Percentiles rank a stretch among this genome's conserved stretches.
phyloP scores from a whole-genome alignment of 495 filamentous ascomycete genomes.

The Astrothelium subdiscretum region DNA sequence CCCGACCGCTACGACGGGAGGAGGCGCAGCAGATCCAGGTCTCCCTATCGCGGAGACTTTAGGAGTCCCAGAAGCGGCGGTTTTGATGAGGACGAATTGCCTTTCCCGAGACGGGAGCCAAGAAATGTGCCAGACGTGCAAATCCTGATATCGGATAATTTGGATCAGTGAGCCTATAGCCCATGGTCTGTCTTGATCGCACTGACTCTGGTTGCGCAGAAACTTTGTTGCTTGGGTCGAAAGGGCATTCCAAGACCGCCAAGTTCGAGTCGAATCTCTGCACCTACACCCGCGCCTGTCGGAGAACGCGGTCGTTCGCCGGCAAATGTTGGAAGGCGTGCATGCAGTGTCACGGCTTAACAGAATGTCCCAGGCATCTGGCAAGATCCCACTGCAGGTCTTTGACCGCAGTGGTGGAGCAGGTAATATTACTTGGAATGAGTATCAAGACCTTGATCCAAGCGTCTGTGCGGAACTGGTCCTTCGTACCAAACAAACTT shows the following conservation, averaged over 20 bases:
- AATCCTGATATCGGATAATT: conserved; percentile 66
- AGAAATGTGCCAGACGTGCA: conserved; percentile 85
- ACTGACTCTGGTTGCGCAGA: conserved; percentile 25
- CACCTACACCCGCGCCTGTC: conserved; percentile 66
- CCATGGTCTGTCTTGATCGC: background rate
- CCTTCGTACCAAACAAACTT: conserved; percentile 54
- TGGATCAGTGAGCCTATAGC: conserved; percentile 47
- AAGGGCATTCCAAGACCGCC: conserved; percentile 54
- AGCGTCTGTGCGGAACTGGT: conserved; percentile 68
- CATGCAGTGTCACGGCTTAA: conserved; percentile 70
- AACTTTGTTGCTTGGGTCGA: conserved; percentile 78
- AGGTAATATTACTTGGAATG: conserved; percentile 64
- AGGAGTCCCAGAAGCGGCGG: background rate
- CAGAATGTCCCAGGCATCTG: conserved; percentile 49
- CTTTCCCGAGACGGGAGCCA: conserved; percentile 61
- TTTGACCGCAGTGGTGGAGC: conserved; percentile 67
- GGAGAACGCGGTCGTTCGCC: conserved; percentile 62
- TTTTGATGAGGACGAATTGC: conserved; percentile 46
- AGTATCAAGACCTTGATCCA: conserved; percentile 74
- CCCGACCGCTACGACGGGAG: conserved; percentile 36
- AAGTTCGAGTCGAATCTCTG: conserved; percentile 63
- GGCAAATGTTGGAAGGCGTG: conserved; percentile 83
- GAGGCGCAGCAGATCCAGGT: conserved; percentile 23
- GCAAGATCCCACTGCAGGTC: conserved; percentile 66
- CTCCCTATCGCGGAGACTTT: background rate